Percentiles rank a stretch among this genome's conserved stretches.
Conservation (phyloP, 1,284 basidiomycete genomes). For the Sphagnurus paluster region DNA sequence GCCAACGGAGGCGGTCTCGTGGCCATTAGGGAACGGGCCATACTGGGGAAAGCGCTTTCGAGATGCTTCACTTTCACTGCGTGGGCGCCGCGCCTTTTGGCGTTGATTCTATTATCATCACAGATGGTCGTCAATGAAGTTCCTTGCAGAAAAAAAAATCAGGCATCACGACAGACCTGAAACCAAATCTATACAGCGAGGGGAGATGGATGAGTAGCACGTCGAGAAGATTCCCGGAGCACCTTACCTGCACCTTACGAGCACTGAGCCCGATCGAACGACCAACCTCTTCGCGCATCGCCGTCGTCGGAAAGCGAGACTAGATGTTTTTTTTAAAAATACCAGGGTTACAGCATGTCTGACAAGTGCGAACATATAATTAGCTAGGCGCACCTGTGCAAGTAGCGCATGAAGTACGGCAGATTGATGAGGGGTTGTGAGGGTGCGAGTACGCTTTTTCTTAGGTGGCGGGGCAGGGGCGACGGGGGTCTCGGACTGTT, state of each 20-base stretch:
- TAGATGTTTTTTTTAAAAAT: conserved; percentile 32
- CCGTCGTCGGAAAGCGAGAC: conserved; percentile 85
- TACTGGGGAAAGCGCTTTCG: conserved; percentile 57
- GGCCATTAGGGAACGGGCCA: conserved; percentile 53
- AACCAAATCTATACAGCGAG: conserved; percentile 78
- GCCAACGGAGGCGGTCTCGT: conserved; percentile 31
- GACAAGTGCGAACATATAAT: conserved; percentile 12
- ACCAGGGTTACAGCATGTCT: conserved; percentile 7
- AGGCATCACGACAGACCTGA: conserved; percentile 48
- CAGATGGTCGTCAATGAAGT: conserved; percentile 18
- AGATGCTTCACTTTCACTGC: conserved; percentile 46
- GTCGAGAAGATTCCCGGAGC: conserved; percentile 12
- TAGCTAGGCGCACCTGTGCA: conserved; percentile 59
- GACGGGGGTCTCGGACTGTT: conserved; percentile 32
- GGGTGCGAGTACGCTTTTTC: conserved; percentile 77
- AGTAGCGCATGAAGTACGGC: conserved; percentile 78
- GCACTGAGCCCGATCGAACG: conserved; percentile 81
- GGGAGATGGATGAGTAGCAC: conserved; percentile 24
- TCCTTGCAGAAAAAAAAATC: neutral
- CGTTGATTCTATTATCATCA: conserved; percentile 65
- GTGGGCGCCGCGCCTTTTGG: conserved; percentile 76
- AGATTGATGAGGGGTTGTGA: conserved; percentile 83
- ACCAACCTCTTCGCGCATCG: conserved; percentile 82
- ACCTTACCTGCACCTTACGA: conserved; percentile 79
- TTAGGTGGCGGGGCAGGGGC: conserved; percentile 44